Percentiles rank a stretch among this genome's conserved stretches.
Conservation (phyloP, 345 rosid species). For the Stellera chamaejasme region DNA sequence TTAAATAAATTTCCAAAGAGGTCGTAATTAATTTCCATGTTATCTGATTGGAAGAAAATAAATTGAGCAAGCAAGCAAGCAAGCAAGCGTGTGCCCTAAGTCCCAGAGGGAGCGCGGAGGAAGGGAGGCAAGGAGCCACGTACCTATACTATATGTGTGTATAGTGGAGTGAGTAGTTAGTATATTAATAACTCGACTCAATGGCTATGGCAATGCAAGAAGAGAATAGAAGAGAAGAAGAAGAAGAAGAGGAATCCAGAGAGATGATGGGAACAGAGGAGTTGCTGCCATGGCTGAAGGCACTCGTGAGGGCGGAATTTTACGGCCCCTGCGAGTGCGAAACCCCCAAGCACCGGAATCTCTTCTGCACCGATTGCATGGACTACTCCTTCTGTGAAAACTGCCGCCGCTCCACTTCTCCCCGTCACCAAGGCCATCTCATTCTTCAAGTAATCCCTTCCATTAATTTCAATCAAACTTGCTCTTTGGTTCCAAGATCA, state of each 20-base stretch:
- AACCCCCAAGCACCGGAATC: neutral
- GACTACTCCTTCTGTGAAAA: slow-evolving; percentile 6
- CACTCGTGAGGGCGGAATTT: slow-evolving; percentile 3
- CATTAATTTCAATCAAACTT: no score
- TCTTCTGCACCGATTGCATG: slow-evolving; percentile 6
- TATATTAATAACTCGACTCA: neutral
- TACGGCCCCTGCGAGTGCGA: neutral
- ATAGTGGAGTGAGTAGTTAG: no score
- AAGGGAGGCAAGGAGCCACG: no score
- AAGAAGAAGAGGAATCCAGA: no score
- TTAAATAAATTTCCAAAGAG: no score
- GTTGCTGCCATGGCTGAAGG: slow-evolving; percentile 4
- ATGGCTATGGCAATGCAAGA: neutral
- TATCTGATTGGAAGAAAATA: no score
- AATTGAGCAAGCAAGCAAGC: no score
- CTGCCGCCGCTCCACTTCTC: neutral
- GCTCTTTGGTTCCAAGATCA: no score
- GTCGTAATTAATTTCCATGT: no score
- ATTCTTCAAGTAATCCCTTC: neutral
- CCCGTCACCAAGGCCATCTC: slow-evolving; percentile 1
- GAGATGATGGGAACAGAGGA: neutral
- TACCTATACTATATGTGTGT: no score
- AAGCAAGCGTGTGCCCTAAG: no score
- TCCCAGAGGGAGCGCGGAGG: no score
- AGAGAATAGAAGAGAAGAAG: neutral